phyloP scores from a whole-genome alignment of 2,329 filamentous ascomycete genomes.

The Zymoseptoria brevis region DNA sequence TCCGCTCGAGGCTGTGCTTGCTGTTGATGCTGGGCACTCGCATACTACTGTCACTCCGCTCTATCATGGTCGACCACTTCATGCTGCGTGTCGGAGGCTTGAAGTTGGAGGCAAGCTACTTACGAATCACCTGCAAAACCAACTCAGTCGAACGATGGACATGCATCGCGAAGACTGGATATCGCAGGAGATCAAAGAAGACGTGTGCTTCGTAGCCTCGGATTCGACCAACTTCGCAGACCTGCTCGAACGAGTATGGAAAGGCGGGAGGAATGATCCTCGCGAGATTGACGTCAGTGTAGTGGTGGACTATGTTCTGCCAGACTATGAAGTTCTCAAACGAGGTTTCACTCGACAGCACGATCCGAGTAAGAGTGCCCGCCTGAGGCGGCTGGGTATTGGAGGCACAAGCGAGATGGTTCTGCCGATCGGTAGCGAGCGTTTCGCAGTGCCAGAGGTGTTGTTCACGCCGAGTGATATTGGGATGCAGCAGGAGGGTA shows the following conservation, averaged over 20 bases:
- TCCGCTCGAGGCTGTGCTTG: slow-evolving; percentile 52
- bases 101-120: slow-evolving; percentile 89
- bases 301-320: slow-evolving; percentile 84
- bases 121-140: slow-evolving; percentile 84
- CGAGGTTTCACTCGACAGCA: slow-evolving; percentile 70
- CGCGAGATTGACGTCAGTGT: slow-evolving; percentile 46
- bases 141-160: slow-evolving; percentile 88
- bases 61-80: slow-evolving; percentile 70
- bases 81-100: slow-evolving; percentile 72
- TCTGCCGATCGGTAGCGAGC: slow-evolving; percentile 80
- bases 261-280: slow-evolving; percentile 57
- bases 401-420: slow-evolving; percentile 60
- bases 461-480: slow-evolving; percentile 82
- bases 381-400: slow-evolving; percentile 42
- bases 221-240: slow-evolving; percentile 45
- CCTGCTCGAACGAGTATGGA: slow-evolving; percentile 80
- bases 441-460: slow-evolving; percentile 82
- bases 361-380: slow-evolving; percentile 56
- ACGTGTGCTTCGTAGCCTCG: slow-evolving; percentile 63
- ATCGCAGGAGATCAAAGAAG: slow-evolving; percentile 93
- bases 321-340: slow-evolving; percentile 60
- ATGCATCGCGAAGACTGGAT: slow-evolving; percentile 91
- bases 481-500: slow-evolving; percentile 72
- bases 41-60: slow-evolving; percentile 86
- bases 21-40: slow-evolving; percentile 88